Evolutionary conservation across 169 alveolate species (phyloP), one percentile per base, ranked within the genome.

Genomic region (Perkinsus chesapeaki): DNA sequence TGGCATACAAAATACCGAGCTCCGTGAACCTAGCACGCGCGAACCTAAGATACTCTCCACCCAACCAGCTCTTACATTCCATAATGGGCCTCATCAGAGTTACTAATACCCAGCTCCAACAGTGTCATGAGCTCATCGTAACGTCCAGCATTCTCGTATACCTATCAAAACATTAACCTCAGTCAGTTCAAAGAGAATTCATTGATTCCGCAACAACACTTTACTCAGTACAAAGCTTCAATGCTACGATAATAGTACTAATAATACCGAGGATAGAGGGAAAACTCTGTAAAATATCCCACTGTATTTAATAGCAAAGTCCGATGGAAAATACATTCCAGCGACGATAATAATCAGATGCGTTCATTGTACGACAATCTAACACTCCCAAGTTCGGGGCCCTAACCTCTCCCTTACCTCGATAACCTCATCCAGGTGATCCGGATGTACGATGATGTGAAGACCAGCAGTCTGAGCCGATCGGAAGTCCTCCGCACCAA

Each of bases 1-100:
- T 99, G 93, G 99, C 99, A 95, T 99, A 98, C 73, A 99, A 96
- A 43, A 99, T 99, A 91, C 99, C 99, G 91, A 99, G 97, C 97
- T 99, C 99, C 39, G 99, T 99, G 96, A 98, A 99, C 82, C 99
- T 97, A 93, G 90, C 72, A 94, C 92, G 93, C 97, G 95, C 96
- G 43, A 12, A 20, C 31, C 9, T 82, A 34, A 82, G 19, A 37
- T 0, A 3, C 3, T 0, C 39, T 0, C 43, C 92, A 39, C 12
- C 48, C 1, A 82, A 27, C 43, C 7, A 7, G 3, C 96, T n/a
- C 97, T 97, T 60, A 60, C 82, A 60, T 60, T 27, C 82, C 82
- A 23, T 60, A 60, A 34, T 60, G 82, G 0, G 82, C 82, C 82
- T 60, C 82, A 60, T 60, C 82, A 1, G 82, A 60, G 31, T 60